Base-by-base conservation (phyloP, 2,329 filamentous ascomycete genomes). In the Westerdykella aurantiaca region DNA sequence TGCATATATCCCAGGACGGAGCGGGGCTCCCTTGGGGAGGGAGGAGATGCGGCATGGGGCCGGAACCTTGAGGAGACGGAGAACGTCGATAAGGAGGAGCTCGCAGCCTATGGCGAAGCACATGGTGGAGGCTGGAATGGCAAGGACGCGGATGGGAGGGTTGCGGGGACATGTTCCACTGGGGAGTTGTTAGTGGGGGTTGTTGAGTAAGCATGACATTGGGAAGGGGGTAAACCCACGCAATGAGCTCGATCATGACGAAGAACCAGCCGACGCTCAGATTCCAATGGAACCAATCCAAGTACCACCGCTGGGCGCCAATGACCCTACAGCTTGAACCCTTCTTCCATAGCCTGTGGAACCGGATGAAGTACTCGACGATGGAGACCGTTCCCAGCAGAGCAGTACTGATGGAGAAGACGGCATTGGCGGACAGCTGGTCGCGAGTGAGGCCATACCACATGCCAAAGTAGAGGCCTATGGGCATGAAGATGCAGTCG, bases 261-360 rank as follows among this genome's bases (percentile, higher is more conserved):
- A 77, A 72, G 38, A 78, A 67, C 75, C 76, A 78, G 11, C 71
- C 75, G 2, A 77, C 53, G 3, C 72, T 72, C 37, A 78, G 71
- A 50, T 77, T 78, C 76, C 76, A 79, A 45, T 79, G 77, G 56
- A 79, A 79, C 68, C 71, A 78, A 46, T 80, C 77, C 13, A 79
- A 66, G 45, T 71, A 70, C 45, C 56, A 60, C 38, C 73, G 60
- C 39, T 67, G 53, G 2, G 70, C 72, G 12, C 72, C 72, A 45
- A 75, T 73, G 35, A 77, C 74, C 17, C 76, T 71, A 52, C 76
- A 79, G 7, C 66, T 74, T 39, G 74, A 77, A 44, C 65, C 60
- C 55, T 76, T 74, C 58, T 69, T 73, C 68, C 69, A 78, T 18
- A 80, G 56, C 17, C 74, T 60, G 45, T 60, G 63, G 47, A 74